phyloP scores from a whole-genome alignment of 495 filamentous ascomycete genomes.

The Penicillium arizonense region DNA sequence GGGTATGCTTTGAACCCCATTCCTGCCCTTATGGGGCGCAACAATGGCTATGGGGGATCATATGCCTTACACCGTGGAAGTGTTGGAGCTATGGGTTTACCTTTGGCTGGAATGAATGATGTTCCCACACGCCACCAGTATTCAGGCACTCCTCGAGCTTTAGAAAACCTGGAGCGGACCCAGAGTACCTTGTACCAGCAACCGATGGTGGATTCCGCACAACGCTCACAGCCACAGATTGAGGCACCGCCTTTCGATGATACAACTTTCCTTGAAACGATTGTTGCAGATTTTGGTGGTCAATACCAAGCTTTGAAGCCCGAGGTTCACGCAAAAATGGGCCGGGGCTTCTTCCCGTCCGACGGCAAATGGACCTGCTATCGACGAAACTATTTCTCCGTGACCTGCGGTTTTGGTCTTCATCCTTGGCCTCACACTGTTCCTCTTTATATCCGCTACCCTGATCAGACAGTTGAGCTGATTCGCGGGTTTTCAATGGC shows the following conservation, averaged over 20 bases:
- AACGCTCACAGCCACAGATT: constrained; percentile 29
- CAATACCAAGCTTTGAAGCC: constrained; percentile 58
- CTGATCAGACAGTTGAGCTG: constrained; percentile 54
- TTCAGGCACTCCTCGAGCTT: constrained; percentile 32
- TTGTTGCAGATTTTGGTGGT: constrained; percentile 50
- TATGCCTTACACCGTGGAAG: constrained; percentile 34
- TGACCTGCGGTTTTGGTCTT: constrained; percentile 78
- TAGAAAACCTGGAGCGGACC: constrained; percentile 37
- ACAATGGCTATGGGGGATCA: constrained; percentile 32
- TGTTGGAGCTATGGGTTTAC: constrained; percentile 21
- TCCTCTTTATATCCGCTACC: constrained; percentile 40
- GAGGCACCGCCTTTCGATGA: constrained; percentile 56
- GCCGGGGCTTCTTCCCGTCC: constrained; percentile 86
- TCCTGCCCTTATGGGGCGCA: constrained; percentile 33
- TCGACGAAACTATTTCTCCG: constrained; percentile 89
- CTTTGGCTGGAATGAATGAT: constrained; percentile 35
- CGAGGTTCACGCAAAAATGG: constrained; percentile 81
- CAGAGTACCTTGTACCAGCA: constrained; percentile 32
- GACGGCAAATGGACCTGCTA: constrained; percentile 97
- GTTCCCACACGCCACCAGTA: constrained; percentile 33
- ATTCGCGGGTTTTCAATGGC: constrained; percentile 73
- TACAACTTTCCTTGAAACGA: constrained; percentile 55
- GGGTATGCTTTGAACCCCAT: constrained; percentile 25
- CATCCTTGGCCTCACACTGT: constrained; percentile 47
- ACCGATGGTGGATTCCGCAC: constrained; percentile 30